These are phyloP conservation scores for Monosporozyma yasuniensis DNA, from an alignment of 805 yeast genomes.

Conservation along the genomic window DNA sequence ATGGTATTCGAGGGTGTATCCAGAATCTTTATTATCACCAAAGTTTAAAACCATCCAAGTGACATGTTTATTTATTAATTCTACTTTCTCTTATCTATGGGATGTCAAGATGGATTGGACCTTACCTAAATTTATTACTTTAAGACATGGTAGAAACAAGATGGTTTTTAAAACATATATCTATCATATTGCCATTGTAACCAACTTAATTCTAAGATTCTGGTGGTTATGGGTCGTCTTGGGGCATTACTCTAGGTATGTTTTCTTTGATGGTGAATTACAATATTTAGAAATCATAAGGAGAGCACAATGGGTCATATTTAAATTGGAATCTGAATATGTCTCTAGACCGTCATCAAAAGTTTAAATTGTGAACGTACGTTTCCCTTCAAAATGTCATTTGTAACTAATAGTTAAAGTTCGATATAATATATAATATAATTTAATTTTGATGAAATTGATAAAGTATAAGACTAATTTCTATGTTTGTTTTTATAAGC, in stretches of 20 bases:
- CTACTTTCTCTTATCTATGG: constrained; percentile 79
- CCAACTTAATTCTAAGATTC: constrained; percentile 63
- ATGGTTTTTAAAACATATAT: constrained; percentile 18
- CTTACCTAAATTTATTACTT: constrained; percentile 39
- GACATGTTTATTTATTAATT: constrained; percentile 47
- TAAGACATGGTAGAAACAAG: constrained; percentile 7
- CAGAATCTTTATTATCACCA: not conserved
- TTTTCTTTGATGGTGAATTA: constrained; percentile 41
- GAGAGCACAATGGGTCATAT: constrained; percentile 83
- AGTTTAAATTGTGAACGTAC: not conserved
- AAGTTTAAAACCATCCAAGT: constrained; percentile 19
- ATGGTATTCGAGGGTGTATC: constrained; percentile 18
- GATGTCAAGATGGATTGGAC: constrained; percentile 89
- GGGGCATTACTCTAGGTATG: constrained; percentile 33
- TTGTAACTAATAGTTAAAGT: not conserved
- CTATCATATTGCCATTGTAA: constrained; percentile 48
- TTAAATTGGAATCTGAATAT: constrained; percentile 76
- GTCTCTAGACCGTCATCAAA: constrained; percentile 7
- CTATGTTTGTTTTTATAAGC: constrained; percentile 32
- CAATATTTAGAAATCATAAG: constrained; percentile 71
- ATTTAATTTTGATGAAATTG: not conserved
- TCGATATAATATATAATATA: not conserved
- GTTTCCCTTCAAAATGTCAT: not conserved
- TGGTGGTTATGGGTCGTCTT: constrained; percentile 59
- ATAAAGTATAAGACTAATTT: constrained; percentile 1